These are phyloP conservation scores for Sparassis latifolia DNA, from an alignment of 1,284 basidiomycete species.

Conservation along the genomic window DNA sequence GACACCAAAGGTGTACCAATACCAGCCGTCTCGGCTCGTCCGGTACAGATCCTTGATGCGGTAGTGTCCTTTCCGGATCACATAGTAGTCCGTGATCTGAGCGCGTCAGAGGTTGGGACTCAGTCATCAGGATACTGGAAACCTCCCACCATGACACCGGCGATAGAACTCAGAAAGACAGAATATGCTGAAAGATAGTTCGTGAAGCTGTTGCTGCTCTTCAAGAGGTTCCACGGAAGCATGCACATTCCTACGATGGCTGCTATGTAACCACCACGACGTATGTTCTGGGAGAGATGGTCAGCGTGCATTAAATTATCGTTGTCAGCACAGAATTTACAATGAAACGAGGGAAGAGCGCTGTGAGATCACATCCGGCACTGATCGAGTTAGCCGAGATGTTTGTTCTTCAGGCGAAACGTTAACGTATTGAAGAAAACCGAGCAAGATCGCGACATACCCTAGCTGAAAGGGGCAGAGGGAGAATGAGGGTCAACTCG, in stretches of 20 bases:
- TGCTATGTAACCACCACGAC: constrained; percentile 76
- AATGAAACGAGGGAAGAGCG: constrained; percentile 75
- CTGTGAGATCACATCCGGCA: constrained; percentile 82
- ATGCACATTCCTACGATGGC: constrained; percentile 72
- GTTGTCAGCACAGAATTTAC: constrained; percentile 27
- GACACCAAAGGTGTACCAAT: constrained; percentile 72
- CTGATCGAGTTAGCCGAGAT: constrained; percentile 83
- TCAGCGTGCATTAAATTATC: constrained; percentile 2
- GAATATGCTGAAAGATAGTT: constrained; percentile 83
- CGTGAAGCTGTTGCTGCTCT: constrained; percentile 71
- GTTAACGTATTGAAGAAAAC: no score
- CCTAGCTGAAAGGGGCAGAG: constrained; percentile 4
- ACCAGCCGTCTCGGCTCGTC: constrained; percentile 54
- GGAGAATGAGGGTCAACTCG: not conserved
- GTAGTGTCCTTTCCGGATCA: constrained; percentile 70
- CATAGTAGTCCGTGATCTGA: constrained; percentile 74
- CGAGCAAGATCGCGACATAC: not conserved
- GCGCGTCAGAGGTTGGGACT: not conserved
- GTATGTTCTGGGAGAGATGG: constrained; percentile 53
- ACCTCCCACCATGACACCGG: constrained; percentile 64
- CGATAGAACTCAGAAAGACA: constrained; percentile 77
- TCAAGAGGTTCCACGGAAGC: constrained; percentile 78
- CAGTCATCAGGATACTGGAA: not conserved
- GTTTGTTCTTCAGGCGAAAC: constrained; percentile 46
- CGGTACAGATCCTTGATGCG: constrained; percentile 70